Base-by-base conservation (phyloP, 2,329 filamentous ascomycete species). In the Penicillium corylophilum region DNA sequence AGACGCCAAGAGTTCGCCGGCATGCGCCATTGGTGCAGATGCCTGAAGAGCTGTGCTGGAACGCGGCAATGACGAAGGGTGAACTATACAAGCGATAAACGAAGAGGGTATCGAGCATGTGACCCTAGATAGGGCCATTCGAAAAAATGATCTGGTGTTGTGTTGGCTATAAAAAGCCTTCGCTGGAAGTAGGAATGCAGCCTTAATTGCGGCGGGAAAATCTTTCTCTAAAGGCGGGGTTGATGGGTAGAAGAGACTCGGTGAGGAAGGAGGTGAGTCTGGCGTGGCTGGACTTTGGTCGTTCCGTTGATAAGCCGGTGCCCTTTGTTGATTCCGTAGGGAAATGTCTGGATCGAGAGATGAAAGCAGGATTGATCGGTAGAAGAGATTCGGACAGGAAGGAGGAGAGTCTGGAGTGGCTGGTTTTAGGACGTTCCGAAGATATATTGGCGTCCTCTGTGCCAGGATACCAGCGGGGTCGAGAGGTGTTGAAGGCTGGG, bases 351-450 rank as follows among this genome's bases (percentile, higher is more conserved):
- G 16, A 48, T 39, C 31, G 56, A 24, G 23, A 39, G 23, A 50
- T 48, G 44, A 63, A 64, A 43, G 62, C 61, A 16, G 66, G 66
- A 33, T 67, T 68, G 50, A 68, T 68, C 8, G 66, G 66, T 33
- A 68, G 49, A 51, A 57, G 53, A 5, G 58, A 61, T 20, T 52
- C 54, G 16, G 50, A 44, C 26, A 61, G 50, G 38, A 51, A 59
- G 20, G 46, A 22, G 13, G 40, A 46, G 13, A 39, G 18, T 18
- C 16, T 44, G 28, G 44, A 48, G 35, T 26, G 43, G n/a, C 26
- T 26, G 22, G 16, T 23, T 24, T 45, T 31, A 13, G 44, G 40
- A 15, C 49, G 33, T 31, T 45, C 22, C 15, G 46, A 28, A 33
- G 38, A 28, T 46, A 22, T 12, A 12, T 13, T 2, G 39, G 39